Base-by-base conservation (phyloP, 108 stramenopile species). In the Nitzschia sp. region DNA sequence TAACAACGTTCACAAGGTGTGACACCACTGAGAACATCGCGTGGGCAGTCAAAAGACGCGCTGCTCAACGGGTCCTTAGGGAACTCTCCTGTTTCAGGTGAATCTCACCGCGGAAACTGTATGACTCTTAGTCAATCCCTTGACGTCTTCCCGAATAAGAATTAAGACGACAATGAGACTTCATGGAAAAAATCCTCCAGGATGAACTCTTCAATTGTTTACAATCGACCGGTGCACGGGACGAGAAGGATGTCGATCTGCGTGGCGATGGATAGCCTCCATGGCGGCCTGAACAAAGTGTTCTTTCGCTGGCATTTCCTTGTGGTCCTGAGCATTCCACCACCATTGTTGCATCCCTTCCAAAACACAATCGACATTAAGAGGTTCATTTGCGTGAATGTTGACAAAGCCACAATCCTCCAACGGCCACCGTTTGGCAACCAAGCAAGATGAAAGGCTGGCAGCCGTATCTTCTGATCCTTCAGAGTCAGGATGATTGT, bases 291-390 rank as follows among this genome's bases (percentile, higher is more conserved):
- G 65, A 0, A 80, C 8, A 57, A 91, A 90, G 21, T 70, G 68
- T 73, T 71, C 69, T 66, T 73, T 62, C 11, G 19, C 19, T 3
- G 11, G 19, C 15, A 12, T 6, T 15, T 44, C 22, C 5, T 46
- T 46, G 1, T 39, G 44, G 22, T 21, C 41, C 53, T 25, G 10
- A 20, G 20, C 21, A 38, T 62, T 62, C 61, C 61, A 55, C 57
- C 74, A 80, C 86, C 87, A 92, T 69, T 81, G 74, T 56, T 89
- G 86, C 79, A 87, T 85, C 57, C 83, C 65, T 54, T 90, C 89
- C 80, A 93, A 57, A 3, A 89, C 75, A 34, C 79, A 79, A 63
- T 93, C 92, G 10, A 90, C 84, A 81, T 93, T 93, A 34, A 93
- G 64, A 3, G 92, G 88, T 62, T 91, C 87, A 9, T 75, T 67